phyloP scores from a whole-genome alignment of 176 grass and related monocot genomes.

The Guadua angustifolia region DNA sequence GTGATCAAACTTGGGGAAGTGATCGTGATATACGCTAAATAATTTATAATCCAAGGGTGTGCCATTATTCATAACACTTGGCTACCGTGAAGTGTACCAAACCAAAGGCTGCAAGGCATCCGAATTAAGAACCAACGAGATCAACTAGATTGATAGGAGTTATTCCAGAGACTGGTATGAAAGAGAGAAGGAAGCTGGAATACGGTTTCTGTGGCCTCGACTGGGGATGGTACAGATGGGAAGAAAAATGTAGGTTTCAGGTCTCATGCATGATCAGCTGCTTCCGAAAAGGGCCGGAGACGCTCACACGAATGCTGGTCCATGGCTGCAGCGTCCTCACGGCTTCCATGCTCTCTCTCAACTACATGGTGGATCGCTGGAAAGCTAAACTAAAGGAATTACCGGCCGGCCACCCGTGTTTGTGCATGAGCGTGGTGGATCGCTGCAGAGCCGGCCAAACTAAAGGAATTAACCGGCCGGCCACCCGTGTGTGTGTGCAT shows the following conservation, averaged over 20 bases:
- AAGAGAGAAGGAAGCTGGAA: neutral
- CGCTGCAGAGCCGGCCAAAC: conserved; percentile 26
- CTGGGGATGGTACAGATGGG: neutral
- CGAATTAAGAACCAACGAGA: neutral
- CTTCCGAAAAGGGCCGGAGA: conserved; percentile 33
- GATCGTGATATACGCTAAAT: neutral
- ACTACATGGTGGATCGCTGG: conserved; percentile 23
- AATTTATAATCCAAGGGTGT: no score
- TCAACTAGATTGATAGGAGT: neutral
- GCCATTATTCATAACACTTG: no score
- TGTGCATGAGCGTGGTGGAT: conserved; percentile 5
- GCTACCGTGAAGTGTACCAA: no score
- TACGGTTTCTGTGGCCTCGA: neutral
- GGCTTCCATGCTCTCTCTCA: conserved; percentile 31
- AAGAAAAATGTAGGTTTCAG: conserved; percentile 2
- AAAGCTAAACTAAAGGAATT: conserved; percentile 39
- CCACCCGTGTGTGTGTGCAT: conserved; percentile 21
- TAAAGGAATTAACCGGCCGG: conserved; percentile 24
- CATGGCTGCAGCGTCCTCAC: conserved; percentile 30
- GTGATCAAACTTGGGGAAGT: neutral
- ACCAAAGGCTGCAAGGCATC: no score
- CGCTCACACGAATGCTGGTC: conserved; percentile 33
- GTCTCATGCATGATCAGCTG: conserved; percentile 47
- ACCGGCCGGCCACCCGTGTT: neutral
- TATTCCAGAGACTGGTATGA: neutral